These are phyloP conservation scores for Candida patagonica DNA, from an alignment of 805 yeast species.

Conservation along the genomic window DNA sequence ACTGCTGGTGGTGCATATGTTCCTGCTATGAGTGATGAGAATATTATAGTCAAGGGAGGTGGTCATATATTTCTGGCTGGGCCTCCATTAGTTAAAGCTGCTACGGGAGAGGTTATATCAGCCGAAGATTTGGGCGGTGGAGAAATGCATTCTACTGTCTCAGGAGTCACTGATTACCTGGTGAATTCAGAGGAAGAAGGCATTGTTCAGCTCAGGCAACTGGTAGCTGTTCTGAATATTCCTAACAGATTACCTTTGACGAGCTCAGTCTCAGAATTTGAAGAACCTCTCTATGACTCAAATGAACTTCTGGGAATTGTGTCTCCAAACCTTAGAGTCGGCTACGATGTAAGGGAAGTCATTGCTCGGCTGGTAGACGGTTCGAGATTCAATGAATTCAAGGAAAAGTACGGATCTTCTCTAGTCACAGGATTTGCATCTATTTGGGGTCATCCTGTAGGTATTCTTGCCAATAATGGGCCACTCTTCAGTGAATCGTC, in stretches of 20 bases:
- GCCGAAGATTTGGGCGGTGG: slow-evolving; percentile 28
- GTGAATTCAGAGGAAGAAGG: slow-evolving; percentile 26
- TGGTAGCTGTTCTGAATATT: slow-evolving; percentile 19
- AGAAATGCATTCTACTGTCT: slow-evolving; percentile 25
- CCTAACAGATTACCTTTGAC: slow-evolving; percentile 3
- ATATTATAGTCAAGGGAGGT: slow-evolving; percentile 25
- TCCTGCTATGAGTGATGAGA: slow-evolving; percentile 28
- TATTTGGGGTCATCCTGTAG: slow-evolving; percentile 25
- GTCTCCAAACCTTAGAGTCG: slow-evolving; percentile 22
- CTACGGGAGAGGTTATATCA: slow-evolving; percentile 27
- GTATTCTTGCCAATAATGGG: slow-evolving; percentile 27
- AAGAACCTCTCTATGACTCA: slow-evolving; percentile 24
- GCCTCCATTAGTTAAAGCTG: slow-evolving; percentile 28
- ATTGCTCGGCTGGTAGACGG: slow-evolving; percentile 27
- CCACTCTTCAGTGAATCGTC: slow-evolving; percentile 25
- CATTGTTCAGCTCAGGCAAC: slow-evolving; percentile 21
- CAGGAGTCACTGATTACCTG: slow-evolving; percentile 26
- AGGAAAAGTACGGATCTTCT: slow-evolving; percentile 23
- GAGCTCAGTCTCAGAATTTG: slow-evolving; percentile 7
- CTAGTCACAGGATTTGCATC: slow-evolving; percentile 24
- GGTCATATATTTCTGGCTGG: slow-evolving; percentile 29
- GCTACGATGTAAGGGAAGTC: slow-evolving; percentile 26
- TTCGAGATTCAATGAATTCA: slow-evolving; percentile 24
- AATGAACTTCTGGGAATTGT: slow-evolving; percentile 25
- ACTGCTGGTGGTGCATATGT: slow-evolving; percentile 30